These are phyloP conservation scores for Kwoniella shivajii DNA, from an alignment of 1,284 basidiomycete species.

Conservation along the genomic window DNA sequence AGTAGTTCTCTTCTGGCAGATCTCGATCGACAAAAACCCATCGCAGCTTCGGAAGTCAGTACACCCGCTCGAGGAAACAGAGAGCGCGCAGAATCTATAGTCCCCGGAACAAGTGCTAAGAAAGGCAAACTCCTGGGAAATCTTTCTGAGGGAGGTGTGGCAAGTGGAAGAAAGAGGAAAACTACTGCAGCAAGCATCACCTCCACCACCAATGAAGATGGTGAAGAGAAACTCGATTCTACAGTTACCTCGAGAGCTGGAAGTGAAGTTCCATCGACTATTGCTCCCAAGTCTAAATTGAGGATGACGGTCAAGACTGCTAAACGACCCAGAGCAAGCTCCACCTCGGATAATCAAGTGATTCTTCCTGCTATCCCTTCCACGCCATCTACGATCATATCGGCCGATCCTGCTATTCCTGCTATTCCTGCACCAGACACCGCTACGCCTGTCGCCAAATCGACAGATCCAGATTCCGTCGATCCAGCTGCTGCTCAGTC, in stretches of 20 bases:
- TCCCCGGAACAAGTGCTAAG: slow-evolving; percentile 15
- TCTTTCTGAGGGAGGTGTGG: slow-evolving; percentile 2
- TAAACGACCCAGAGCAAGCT: slow-evolving; percentile 44
- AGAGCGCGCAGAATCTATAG: slow-evolving; percentile 13
- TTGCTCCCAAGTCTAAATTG: slow-evolving; percentile 28
- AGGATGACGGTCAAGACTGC: slow-evolving; percentile 31
- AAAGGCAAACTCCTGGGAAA: slow-evolving; percentile 2
- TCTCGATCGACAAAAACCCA: slow-evolving; percentile 41
- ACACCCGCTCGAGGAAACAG: slow-evolving; percentile 5
- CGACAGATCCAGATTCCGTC: neutral
- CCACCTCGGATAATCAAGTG: slow-evolving; percentile 16
- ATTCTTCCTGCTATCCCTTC: neutral
- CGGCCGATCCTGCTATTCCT: neutral
- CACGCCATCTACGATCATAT: neutral
- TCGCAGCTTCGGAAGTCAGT: slow-evolving; percentile 10
- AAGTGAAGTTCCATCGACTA: slow-evolving; percentile 32
- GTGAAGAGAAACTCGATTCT: slow-evolving; percentile 17
- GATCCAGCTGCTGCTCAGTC: slow-evolving; percentile 8
- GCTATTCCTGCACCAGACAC: neutral
- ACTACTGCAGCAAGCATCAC: slow-evolving; percentile 10
- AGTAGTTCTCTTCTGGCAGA: slow-evolving; percentile 44
- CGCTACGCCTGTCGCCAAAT: neutral
- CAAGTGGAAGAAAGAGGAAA: slow-evolving; percentile 13
- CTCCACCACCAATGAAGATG: slow-evolving; percentile 8
- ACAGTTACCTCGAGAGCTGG: slow-evolving; percentile 32